Conservation (phyloP, 2,329 filamentous ascomycete genomes). For the Exophiala sideris region DNA sequence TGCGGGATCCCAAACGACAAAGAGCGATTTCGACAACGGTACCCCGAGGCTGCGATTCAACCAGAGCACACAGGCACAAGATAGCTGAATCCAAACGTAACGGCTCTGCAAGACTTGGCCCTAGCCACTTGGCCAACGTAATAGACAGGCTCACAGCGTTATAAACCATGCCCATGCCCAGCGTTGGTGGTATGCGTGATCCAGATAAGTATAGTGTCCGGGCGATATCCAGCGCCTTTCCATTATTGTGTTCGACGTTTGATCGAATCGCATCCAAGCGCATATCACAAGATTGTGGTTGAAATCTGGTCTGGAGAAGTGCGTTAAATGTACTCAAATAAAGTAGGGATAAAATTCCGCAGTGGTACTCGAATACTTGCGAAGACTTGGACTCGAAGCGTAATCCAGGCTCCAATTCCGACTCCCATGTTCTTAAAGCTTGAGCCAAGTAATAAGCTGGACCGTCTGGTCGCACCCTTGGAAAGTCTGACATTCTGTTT, state of each 20-base stretch:
- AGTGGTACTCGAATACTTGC: neutral
- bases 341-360: neutral
- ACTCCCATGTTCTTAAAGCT: neutral
- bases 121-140: neutral
- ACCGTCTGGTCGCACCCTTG: too few species aligned
- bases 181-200: neutral
- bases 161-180: constrained; percentile 3
- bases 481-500: too few species aligned
- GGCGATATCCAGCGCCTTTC: neutral
- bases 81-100: neutral
- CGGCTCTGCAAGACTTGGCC: too few species aligned
- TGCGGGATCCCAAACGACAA: neutral
- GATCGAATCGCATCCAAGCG: neutral
- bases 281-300: neutral
- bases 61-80: neutral
- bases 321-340: constrained; percentile 1
- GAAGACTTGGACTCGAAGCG: neutral
- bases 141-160: constrained; percentile 1
- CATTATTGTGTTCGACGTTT: neutral
- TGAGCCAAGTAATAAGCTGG: neutral
- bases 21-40: neutral
- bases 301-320: neutral
- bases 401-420: neutral
- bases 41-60: neutral
- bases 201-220: neutral